These are phyloP conservation scores for Claviceps citrina DNA, from an alignment of 2,329 filamentous ascomycete species.

Conservation along the genomic window DNA sequence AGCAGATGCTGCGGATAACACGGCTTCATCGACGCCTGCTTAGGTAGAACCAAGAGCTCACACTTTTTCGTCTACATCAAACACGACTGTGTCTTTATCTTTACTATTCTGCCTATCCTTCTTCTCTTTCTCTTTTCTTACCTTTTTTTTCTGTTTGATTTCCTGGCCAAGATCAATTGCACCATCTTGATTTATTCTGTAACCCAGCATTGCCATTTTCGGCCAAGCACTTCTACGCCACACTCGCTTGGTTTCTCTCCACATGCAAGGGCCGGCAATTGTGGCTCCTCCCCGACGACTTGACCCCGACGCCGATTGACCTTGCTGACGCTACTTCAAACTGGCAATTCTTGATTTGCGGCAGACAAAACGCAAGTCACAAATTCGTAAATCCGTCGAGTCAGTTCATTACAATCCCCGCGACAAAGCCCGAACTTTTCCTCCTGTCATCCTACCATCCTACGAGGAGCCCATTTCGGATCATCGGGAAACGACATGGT, in stretches of 20 bases:
- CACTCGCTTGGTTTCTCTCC: background rate
- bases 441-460: background rate
- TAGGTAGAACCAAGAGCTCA: no score
- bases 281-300: no score
- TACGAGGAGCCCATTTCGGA: background rate
- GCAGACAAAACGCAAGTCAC: background rate
- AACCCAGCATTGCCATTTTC: background rate
- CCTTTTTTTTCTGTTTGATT: background rate
- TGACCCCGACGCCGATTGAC: no score
- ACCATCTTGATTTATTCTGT: background rate
- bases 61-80: no score
- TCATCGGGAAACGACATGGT: constrained; percentile 8
- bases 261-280: background rate
- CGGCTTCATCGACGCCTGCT: background rate
- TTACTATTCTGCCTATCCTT: background rate
- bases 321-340: no score
- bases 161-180: background rate
- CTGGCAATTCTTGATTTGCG: no score
- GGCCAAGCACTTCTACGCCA: background rate
- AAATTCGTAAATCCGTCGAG: background rate
- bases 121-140: background rate
- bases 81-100: no score
- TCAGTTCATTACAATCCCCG: background rate
- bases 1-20: background rate
- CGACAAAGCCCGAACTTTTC: no score